Percentiles rank a stretch among this genome's conserved stretches.
These are phyloP conservation scores for Acrocalymma vagum DNA, from an alignment of 2,329 filamentous ascomycete genomes.

Conservation along the genomic window DNA sequence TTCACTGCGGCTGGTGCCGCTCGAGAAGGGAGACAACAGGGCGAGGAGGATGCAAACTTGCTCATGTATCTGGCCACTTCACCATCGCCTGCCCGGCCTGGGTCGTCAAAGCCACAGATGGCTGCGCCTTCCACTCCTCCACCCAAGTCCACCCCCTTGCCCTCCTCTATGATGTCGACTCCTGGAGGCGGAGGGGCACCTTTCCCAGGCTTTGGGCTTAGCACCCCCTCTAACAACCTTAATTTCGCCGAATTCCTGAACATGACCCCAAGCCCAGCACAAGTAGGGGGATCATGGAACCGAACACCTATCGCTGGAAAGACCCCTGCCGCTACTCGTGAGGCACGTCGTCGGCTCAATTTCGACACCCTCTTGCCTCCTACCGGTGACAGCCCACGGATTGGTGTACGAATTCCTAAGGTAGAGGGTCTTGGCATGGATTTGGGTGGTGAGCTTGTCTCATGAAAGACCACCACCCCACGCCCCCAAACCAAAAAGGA, in stretches of 20 bases:
- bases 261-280: conserved; percentile 93
- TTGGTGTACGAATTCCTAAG: conserved; percentile 51
- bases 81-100: conserved; percentile 79
- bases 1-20: conserved; percentile 49
- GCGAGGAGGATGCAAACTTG: conserved; percentile 84
- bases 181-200: conserved; percentile 68
- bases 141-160: conserved; percentile 66
- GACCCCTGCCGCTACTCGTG: conserved; percentile 74
- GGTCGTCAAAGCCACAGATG: conserved; percentile 55
- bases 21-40: conserved; percentile 64
- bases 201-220: conserved; percentile 69
- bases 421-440: conserved; percentile 69
- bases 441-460: conserved; percentile 70
- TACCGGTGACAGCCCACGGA: conserved; percentile 54
- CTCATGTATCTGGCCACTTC: conserved; percentile 91
- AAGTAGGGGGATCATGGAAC: conserved; percentile 73
- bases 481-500: no score
- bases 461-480: conserved; percentile 46
- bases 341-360: conserved; percentile 78
- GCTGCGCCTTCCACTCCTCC: conserved; percentile 64
- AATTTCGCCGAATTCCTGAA: conserved; percentile 98
- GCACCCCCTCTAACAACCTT: conserved; percentile 84
- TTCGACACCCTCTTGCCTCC: conserved; percentile 78
- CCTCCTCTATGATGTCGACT: conserved; percentile 89
- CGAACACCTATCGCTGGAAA: conserved; percentile 67